A percentile compares a stretch with the other conserved stretches of the same genome.
These are phyloP conservation scores for Monilinia fructicola DNA, from an alignment of 2,329 filamentous ascomycete genomes.

Conservation along the genomic window DNA sequence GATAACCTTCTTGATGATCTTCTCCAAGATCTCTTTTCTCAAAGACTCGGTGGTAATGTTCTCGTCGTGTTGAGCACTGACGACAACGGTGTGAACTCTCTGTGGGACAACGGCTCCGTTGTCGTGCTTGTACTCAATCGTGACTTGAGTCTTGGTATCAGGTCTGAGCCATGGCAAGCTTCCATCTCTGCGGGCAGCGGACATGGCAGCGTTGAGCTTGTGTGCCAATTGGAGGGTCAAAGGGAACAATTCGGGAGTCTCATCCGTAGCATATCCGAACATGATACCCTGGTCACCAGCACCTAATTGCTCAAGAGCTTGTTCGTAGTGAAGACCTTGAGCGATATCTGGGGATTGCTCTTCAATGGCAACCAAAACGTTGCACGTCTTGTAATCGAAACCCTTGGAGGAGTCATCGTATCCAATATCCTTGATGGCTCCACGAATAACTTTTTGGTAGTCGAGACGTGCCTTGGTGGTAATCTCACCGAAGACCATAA, in stretches of 20 bases:
- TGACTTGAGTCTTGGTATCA: slow-evolving; percentile 99
- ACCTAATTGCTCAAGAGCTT: slow-evolving; percentile 95
- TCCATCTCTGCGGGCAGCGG: slow-evolving; percentile 81
- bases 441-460: slow-evolving; percentile 97
- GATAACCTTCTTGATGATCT: slow-evolving; percentile 95
- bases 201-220: slow-evolving; percentile 97
- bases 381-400: slow-evolving; percentile 99
- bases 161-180: slow-evolving; percentile 90
- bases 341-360: slow-evolving; percentile 98
- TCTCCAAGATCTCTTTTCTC: slow-evolving; percentile 91
- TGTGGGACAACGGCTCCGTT: slow-evolving; percentile 87
- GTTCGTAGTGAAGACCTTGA: slow-evolving; percentile 97
- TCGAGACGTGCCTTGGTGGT: slow-evolving; percentile 93
- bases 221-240: slow-evolving; percentile 92
- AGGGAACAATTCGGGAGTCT: slow-evolving; percentile 96
- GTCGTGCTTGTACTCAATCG: slow-evolving; percentile 97
- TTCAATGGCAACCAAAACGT: slow-evolving; percentile 98
- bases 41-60: slow-evolving; percentile 88
- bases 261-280: slow-evolving; percentile 99
- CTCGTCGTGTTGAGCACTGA: slow-evolving; percentile 90
- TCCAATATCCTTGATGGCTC: slow-evolving; percentile 95
- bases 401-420: slow-evolving; percentile 97
- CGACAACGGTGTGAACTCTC: slow-evolving; percentile 93
- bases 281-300: slow-evolving; percentile 99
- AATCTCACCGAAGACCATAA: slow-evolving; percentile 99